Conservation (phyloP, 1,139 yeast genomes). For the Saccharomyces hybrid region DNA sequence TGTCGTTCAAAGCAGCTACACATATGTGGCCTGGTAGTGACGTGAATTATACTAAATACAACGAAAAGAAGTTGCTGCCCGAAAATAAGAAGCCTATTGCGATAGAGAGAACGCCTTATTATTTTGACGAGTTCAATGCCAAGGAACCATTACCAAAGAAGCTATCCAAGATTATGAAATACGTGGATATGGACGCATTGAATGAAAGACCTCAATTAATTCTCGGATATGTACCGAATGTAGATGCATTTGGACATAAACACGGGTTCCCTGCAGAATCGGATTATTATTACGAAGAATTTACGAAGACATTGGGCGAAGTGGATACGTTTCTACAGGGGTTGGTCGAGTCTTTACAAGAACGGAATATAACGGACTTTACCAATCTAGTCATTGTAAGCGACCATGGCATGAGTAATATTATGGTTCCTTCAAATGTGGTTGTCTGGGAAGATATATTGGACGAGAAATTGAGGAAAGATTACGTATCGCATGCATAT, state of each 20-base stretch:
- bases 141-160: conserved; percentile 55
- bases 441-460: conserved; percentile 6
- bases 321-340: conserved; percentile 60
- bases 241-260: conserved; percentile 68
- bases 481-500: conserved; percentile 3
- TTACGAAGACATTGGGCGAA: conserved; percentile 34
- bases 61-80: conserved; percentile 14
- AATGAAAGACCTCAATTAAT: conserved; percentile 63
- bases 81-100: conserved; percentile 12
- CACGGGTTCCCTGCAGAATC: conserved; percentile 39
- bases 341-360: conserved; percentile 42
- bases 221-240: conserved; percentile 70
- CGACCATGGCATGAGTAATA: conserved; percentile 71
- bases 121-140: conserved; percentile 57
- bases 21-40: conserved; percentile 98
- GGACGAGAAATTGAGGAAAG: conserved; percentile 4
- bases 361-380: conserved; percentile 52
- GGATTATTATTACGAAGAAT: conserved; percentile 46
- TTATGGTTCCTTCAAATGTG: conserved; percentile 1
- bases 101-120: conserved; percentile 39
- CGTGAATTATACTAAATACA: conserved; percentile 41
- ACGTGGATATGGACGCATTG: conserved; percentile 54
- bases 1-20: conserved; percentile 54
- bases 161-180: conserved; percentile 47
- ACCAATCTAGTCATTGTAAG: conserved; percentile 74